These are phyloP conservation scores for Erodium chrysanthum DNA, from an alignment of 441 rosid genomes.

Conservation along the genomic window DNA sequence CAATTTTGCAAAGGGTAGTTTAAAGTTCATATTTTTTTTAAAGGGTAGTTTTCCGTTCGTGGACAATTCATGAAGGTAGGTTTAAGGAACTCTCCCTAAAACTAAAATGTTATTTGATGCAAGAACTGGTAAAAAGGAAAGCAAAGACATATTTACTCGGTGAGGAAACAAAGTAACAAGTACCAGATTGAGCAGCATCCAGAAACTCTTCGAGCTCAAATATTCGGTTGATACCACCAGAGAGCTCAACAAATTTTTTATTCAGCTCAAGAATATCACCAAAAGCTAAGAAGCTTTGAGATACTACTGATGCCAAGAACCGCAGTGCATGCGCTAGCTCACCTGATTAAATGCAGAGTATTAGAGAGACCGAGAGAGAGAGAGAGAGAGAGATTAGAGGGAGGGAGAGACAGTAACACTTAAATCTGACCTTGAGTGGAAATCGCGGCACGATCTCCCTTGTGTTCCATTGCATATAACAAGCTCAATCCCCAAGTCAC, in stretches of 20 bases:
- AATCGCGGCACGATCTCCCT: constrained; percentile 72
- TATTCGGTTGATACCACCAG: constrained; percentile 86
- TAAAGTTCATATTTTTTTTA: no score
- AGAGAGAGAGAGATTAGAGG: background rate
- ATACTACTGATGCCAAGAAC: constrained; percentile 95
- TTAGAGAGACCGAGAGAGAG: constrained; percentile 11
- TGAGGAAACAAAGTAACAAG: constrained; percentile 14
- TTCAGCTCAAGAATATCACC: constrained; percentile 96
- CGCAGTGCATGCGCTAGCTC: constrained; percentile 98
- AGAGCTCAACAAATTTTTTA: constrained; percentile 84
- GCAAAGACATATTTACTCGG: background rate
- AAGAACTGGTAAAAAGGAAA: background rate
- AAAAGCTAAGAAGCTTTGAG: constrained; percentile 98
- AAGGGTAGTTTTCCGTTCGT: no score
- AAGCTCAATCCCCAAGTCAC: constrained; percentile 99
- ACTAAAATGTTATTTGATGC: background rate
- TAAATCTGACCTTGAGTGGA: constrained; percentile 72
- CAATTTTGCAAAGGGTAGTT: no score
- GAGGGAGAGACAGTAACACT: constrained; percentile 6
- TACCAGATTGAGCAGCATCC: constrained; percentile 83
- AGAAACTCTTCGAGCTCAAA: constrained; percentile 97
- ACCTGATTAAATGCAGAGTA: constrained; percentile 39
- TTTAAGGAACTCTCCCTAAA: no score
- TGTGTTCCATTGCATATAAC: constrained; percentile 90
- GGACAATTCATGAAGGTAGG: no score